Conservation (phyloP, 352 stramenopile species). For the Plasmopara muralis region DNA sequence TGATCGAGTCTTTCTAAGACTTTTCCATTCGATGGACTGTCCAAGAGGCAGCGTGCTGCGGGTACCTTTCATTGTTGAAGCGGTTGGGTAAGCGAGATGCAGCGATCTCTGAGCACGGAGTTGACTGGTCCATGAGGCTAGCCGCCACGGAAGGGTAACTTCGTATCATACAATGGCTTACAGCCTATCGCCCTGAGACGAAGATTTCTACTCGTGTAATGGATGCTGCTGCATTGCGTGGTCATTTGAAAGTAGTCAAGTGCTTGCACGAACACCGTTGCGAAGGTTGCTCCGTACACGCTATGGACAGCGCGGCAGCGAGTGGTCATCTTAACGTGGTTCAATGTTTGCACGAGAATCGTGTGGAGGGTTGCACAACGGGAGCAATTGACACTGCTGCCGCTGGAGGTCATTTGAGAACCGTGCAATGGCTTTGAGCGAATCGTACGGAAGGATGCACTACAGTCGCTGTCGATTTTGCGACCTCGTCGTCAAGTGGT, state of each 20-base stretch:
- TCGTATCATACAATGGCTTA: conserved; percentile 33
- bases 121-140: conserved; percentile 54
- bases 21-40: conserved; percentile 50
- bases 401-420: conserved; percentile 38
- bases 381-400: conserved; percentile 58
- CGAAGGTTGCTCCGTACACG: conserved; percentile 49
- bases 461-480: conserved; percentile 56
- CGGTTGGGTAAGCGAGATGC: conserved; percentile 30
- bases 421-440: conserved; percentile 47
- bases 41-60: conserved; percentile 42
- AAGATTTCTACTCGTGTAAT: conserved; percentile 41
- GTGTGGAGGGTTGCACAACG: conserved; percentile 49
- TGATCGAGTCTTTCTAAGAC: conserved; percentile 48
- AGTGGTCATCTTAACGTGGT: conserved; percentile 52
- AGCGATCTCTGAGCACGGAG: conserved; percentile 34
- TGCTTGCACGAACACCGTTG: conserved; percentile 48
- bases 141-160: conserved; percentile 38
- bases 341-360: conserved; percentile 45
- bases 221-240: conserved; percentile 62
- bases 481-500: conserved; percentile 54
- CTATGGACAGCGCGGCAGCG: conserved; percentile 56
- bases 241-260: conserved; percentile 43
- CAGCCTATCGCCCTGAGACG: conserved; percentile 22
- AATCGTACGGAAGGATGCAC: conserved; percentile 61
- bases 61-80: conserved; percentile 39